Evolutionary conservation across 1,284 basidiomycete species (phyloP).

Genomic region (Paramarasmius palmivorus): DNA sequence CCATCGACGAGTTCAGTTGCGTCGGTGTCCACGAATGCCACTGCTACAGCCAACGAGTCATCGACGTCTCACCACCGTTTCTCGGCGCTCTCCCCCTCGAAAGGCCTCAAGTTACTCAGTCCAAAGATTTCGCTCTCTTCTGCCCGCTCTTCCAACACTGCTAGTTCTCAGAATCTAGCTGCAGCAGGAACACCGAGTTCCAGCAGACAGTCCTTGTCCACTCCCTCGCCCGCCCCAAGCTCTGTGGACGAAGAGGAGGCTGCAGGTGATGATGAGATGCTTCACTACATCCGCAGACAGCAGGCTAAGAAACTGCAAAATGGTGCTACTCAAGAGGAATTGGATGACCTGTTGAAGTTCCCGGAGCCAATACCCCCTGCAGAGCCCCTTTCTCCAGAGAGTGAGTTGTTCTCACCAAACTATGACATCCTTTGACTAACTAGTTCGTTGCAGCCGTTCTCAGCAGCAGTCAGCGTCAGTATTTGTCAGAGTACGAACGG

Average conservation of each 20-base stretch:
- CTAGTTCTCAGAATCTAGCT: constrained; percentile 49
- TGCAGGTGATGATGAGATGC: constrained; percentile 95
- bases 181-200: constrained; percentile 65
- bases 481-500: constrained; percentile 84
- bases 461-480: constrained; percentile 58
- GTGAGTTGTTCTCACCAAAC: constrained; percentile 54
- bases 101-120: constrained; percentile 74
- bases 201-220: constrained; percentile 74
- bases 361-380: constrained; percentile 85
- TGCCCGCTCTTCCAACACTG: constrained; percentile 52
- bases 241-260: constrained; percentile 88
- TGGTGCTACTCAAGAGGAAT: constrained; percentile 82
- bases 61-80: constrained; percentile 58
- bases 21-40: constrained; percentile 56
- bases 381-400: constrained; percentile 66
- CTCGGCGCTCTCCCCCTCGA: constrained; percentile 80
- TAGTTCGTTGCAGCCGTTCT: constrained; percentile 50
- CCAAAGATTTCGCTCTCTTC: constrained; percentile 71
- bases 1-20: constrained; percentile 76
- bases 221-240: constrained; percentile 77
- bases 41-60: constrained; percentile 34
- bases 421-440: constrained; percentile 4
- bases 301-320: constrained; percentile 85
- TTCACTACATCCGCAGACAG: constrained; percentile 89
- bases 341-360: constrained; percentile 90